These are phyloP conservation scores for Ustilago tritici DNA, from an alignment of 1,284 basidiomycete genomes.

Conservation along the genomic window DNA sequence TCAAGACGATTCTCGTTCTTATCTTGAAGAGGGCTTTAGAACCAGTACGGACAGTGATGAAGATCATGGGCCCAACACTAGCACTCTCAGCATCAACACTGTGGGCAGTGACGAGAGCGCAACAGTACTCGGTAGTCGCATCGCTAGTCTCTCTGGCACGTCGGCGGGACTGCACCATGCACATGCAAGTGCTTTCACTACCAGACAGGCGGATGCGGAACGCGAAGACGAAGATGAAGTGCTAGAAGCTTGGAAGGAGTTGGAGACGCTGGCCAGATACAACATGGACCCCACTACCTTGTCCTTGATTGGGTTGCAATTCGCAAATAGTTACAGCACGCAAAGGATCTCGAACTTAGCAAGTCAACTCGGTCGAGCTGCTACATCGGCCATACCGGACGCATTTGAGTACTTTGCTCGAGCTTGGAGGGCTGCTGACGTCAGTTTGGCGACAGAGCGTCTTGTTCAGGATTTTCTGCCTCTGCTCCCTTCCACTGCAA, in stretches of 20 bases:
- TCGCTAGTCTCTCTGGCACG: constrained; percentile 33
- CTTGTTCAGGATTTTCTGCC: constrained; percentile 58
- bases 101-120: constrained; percentile 52
- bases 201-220: constrained; percentile 7
- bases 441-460: constrained; percentile 52
- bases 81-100: constrained; percentile 50
- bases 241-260: constrained; percentile 41
- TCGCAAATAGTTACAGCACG: constrained; percentile 24
- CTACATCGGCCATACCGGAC: constrained; percentile 31
- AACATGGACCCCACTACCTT: constrained; percentile 61
- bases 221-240: constrained; percentile 44
- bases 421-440: constrained; percentile 54
- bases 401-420: constrained; percentile 59
- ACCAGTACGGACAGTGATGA: constrained; percentile 44
- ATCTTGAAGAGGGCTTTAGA: constrained; percentile 10
- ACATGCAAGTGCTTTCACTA: background rate
- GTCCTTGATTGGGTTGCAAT: constrained; percentile 54
- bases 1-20: background rate
- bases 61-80: constrained; percentile 41
- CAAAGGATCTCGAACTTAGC: constrained; percentile 8
- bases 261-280: constrained; percentile 42
- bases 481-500: constrained; percentile 17
- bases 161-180: constrained; percentile 25
- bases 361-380: constrained; percentile 3
- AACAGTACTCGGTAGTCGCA: constrained; percentile 43